Evolutionary conservation across 1,284 basidiomycete genomes (phyloP), one percentile per base, ranked within the genome.

Genomic region (Heterobasidion annosum): DNA sequence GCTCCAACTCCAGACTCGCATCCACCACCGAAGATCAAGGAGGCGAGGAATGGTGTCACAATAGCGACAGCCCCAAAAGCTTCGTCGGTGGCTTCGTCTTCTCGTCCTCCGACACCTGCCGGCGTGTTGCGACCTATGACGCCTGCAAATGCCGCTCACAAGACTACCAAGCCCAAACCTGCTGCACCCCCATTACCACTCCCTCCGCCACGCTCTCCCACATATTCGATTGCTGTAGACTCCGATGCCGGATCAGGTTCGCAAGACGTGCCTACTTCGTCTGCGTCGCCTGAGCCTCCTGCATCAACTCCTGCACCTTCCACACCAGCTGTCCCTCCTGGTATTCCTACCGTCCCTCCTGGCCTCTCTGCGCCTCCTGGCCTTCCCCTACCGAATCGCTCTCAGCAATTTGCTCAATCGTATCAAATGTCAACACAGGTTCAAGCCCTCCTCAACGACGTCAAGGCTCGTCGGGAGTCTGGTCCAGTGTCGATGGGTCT

Each of bases 351-450:
- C 45, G 65, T 71, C 5, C 78, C 79, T 35, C 79, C 78, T 6
- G 79, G 82, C 40, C 76, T 88, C 42, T 73, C 81, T 48, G 82
- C 80, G 3, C 88, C 89, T 25, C 85, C 85, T 4, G 83, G 85
- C 10, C 75, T 89, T 51, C 73, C 76, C 35, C 72, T 72, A 34
- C 81, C 77, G 34, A 73, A 71, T 57, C 77, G 77, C 50, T 74
- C 74, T 32, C 69, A 74, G 47, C 76, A 76, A 56, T 65, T 73
- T 16, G 75, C 76, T 49, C 74, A 74, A n/a, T 72, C 85, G 2
- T 95, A 94, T 68, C 91, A 93, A 65, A 90, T 93, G 72, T 93
- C 92, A 0, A 87, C 77, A 12, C 85, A 88, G 47, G 91, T 90
- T 0, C 87, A 88, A 61, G 89, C 88, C 2, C 73, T 95, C 48